phyloP scores from a whole-genome alignment of 768 basidiomycete genomes.

The Agaricus blazei region DNA sequence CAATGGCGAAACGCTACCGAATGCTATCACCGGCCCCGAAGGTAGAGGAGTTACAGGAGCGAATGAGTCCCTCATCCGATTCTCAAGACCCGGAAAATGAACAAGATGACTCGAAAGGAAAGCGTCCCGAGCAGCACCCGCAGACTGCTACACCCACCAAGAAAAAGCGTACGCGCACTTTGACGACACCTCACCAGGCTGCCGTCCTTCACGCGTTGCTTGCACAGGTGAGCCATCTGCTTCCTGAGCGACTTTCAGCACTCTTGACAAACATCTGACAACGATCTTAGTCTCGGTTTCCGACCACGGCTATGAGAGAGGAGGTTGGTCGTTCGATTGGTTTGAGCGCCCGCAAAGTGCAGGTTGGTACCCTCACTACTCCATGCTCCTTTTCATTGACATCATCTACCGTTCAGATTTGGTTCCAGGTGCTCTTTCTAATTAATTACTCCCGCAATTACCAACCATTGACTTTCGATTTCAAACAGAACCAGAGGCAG shows the following conservation, averaged over 20 bases:
- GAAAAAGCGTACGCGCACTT: conserved; percentile 78
- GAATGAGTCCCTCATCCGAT: conserved; percentile 39
- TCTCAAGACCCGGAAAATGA: conserved; percentile 61
- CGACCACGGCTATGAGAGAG: conserved; percentile 82
- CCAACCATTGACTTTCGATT: conserved; percentile 17
- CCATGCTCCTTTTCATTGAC: conserved; percentile 11
- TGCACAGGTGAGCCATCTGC: conserved; percentile 56
- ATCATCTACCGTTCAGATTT: conserved; percentile 50
- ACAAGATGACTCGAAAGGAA: conserved; percentile 40
- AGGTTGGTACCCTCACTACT: conserved; percentile 45
- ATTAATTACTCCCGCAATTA: conserved; percentile 13
- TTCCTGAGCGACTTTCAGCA: not conserved
- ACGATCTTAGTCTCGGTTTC: conserved; percentile 70
- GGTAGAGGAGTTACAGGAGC: conserved; percentile 2
- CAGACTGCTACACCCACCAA: conserved; percentile 47
- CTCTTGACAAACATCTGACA: not conserved
- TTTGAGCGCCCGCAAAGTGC: conserved; percentile 86
- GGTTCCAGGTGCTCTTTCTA: conserved; percentile 66
- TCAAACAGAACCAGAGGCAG: conserved; percentile 75
- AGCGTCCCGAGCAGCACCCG: conserved; percentile 32
- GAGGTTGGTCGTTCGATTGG: conserved; percentile 84
- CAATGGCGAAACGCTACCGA: conserved; percentile 41
- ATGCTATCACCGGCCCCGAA: conserved; percentile 23
- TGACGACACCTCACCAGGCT: conserved; percentile 86
- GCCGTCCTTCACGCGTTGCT: conserved; percentile 83